Conservation (phyloP, 441 rosid genomes). For the Isatis lusitanica region DNA sequence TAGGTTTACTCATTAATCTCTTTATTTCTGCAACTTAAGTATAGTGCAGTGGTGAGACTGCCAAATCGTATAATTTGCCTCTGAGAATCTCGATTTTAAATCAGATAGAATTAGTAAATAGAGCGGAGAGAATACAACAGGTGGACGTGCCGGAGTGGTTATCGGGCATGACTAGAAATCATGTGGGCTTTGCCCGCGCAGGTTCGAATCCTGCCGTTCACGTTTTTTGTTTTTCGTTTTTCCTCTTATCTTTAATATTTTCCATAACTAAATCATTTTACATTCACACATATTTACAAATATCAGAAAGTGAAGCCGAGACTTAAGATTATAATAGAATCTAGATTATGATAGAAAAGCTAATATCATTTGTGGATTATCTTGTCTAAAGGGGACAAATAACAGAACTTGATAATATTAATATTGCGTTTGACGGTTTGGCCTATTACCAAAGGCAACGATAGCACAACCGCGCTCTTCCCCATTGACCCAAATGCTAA, state of each 20-base stretch:
- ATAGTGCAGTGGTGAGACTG: neutral
- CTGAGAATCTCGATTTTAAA: neutral
- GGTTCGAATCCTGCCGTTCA: constrained; percentile 98
- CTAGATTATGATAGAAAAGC: neutral
- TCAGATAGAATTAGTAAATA: rapidly evolving
- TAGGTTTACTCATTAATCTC: neutral
- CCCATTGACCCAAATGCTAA: constrained; percentile 9
- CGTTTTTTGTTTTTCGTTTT: constrained; percentile 32
- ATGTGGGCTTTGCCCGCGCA: constrained; percentile 55
- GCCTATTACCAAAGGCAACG: neutral
- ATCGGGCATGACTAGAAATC: constrained; percentile 95
- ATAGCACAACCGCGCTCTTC: neutral
- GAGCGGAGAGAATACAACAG: neutral
- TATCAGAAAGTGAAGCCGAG: too few relatives aligned
- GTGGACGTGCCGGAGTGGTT: constrained; percentile 75
- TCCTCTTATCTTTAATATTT: neutral
- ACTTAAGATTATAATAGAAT: neutral
- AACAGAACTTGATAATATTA: neutral
- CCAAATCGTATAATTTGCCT: neutral
- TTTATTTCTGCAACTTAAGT: neutral
- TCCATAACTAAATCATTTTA: neutral
- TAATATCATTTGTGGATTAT: neutral
- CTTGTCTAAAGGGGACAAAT: neutral
- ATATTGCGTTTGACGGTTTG: constrained; percentile 15
- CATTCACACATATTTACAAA: too few relatives aligned